These are phyloP conservation scores for Trametes polyzona DNA, from an alignment of 1,284 basidiomycete species.

Conservation along the genomic window DNA sequence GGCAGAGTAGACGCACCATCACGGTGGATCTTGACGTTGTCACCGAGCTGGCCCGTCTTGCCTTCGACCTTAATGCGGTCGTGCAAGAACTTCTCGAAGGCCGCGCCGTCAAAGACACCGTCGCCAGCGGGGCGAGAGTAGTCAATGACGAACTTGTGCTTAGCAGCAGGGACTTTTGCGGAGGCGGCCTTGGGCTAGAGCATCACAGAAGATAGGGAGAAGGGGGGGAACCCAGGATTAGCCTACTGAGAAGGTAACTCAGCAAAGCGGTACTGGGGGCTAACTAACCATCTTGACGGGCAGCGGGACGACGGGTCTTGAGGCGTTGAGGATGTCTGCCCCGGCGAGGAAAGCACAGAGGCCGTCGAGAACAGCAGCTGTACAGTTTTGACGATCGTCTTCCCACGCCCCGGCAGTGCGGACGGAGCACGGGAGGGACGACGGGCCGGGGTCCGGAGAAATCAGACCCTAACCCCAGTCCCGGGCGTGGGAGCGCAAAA, in stretches of 20 bases:
- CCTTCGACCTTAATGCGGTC: constrained; percentile 89
- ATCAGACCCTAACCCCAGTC: constrained; percentile 15
- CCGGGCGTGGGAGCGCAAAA: constrained; percentile 20
- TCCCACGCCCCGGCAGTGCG: constrained; percentile 17
- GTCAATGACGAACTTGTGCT: constrained; percentile 95
- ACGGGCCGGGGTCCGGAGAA: constrained; percentile 1
- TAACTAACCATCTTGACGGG: constrained; percentile 73
- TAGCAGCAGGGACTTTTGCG: constrained; percentile 68
- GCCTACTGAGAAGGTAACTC: constrained; percentile 93
- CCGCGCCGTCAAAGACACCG: constrained; percentile 89
- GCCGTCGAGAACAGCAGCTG: constrained; percentile 25
- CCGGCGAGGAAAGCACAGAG: constrained; percentile 4
- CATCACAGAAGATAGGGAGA: constrained; percentile 32
- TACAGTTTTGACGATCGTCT: constrained; percentile 32
- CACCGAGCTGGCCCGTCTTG: constrained; percentile 86
- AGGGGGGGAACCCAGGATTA: constrained; percentile 52
- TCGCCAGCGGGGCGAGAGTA: constrained; percentile 92
- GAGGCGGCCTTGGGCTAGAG: constrained; percentile 70
- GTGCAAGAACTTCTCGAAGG: constrained; percentile 93
- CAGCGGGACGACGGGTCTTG: constrained; percentile 32
- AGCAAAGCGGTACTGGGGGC: constrained; percentile 80
- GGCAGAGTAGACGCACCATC: constrained; percentile 62
- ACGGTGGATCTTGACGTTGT: constrained; percentile 79
- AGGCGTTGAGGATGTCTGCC: constrained; percentile 23
- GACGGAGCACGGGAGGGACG: neutral